Base-by-base conservation (phyloP, 179 eudicot species). In the Dionaea muscipula region DNA sequence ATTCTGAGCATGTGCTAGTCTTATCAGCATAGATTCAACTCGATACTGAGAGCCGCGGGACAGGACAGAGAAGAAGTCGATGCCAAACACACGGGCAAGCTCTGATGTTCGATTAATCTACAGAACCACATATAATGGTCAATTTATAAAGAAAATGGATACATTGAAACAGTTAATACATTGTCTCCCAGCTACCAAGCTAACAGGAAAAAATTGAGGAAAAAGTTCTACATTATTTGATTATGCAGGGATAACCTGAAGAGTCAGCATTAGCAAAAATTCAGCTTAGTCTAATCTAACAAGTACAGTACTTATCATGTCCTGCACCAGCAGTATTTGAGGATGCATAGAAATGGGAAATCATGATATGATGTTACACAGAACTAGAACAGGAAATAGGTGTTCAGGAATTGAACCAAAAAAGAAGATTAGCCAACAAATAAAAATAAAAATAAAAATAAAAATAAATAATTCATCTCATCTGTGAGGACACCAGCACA, bases 21-120 rank as follows among this genome's bases (percentile, higher is more conserved):
- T 76, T 65, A 86, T 58, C 47, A 91, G 74, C 98, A 87, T 91
- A 24, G 98, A 91, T 74, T 91, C 98, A 56, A 91, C 98, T 64
- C 96, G 98, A 62, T 82, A 91, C 73, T 91, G 98, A 35, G 96
- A 91, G 67, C 98, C 98, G 57, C 98, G 90, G 55, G 95, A 87
- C 49, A 91, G 77, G 63, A 91, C 98, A 52, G 98, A 87, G 68
- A 87, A 91, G 60, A 91, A 91, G 66, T 91, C 98, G 36, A 91
- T 87, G 38, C 98, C 98, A 68, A 91, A 91, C 33, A 91, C 82
- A 58, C 98, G 94, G 45, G 98, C 91, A 65, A 91, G 98, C 69
- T 91, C 98, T 53, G 98, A 91, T 44, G 98, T 87, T 51, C 98
- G 79, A 44, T 82, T 91, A 62, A 91, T 72, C 87, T 83, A 68